Base-by-base conservation (phyloP, 2,329 filamentous ascomycete genomes). In the Sphaerulina populicola region DNA sequence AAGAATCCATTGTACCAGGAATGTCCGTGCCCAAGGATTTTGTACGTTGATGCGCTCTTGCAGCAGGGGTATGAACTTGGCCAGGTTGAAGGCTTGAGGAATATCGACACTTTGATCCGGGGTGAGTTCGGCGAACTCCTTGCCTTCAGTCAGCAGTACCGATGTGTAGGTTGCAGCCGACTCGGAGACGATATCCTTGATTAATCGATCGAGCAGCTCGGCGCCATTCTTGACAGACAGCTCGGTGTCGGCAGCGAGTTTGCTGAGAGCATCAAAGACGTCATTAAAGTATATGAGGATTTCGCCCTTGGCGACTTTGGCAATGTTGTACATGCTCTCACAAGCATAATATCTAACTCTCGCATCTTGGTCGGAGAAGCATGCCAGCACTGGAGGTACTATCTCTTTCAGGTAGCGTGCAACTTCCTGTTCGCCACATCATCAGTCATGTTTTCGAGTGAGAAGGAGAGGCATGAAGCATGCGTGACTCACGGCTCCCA, bases 321-420 rank as follows among this genome's bases (percentile, higher is more conserved):
- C 90, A 66, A 98, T 98, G 71, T 98, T 98, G 73, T 98, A 98
- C 93, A 98, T 98, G 69, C 90, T 94, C 74, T 98, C 93, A 72
- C 93, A 98, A 21, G 93, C 93, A 72, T 98, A 98, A 70, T 98
- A 98, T 58, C 93, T 81, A 30, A 97, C 93, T 52, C 93, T 81
- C 27, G 93, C 90, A 84, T 98, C 93, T 74, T 97, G 93, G 62
- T 98, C 94, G 52, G 87, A 88, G 71, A 98, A 98, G 74, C 94
- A 98, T 47, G 93, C 93, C 41, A 98, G 78, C 4, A 98, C 93
- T 2, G 94, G 94, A 41, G 91, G 91, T 0, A 98, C 91, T 61
- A 98, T 97, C 62, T 90, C 85, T 66, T 89, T 84, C 45, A 98
- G 78, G 68, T 97, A 96, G 55, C 84, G 84, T 30, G 93, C 89